These are phyloP conservation scores for Pichia membranifaciens DNA, from an alignment of 805 yeast genomes.

Conservation along the genomic window DNA sequence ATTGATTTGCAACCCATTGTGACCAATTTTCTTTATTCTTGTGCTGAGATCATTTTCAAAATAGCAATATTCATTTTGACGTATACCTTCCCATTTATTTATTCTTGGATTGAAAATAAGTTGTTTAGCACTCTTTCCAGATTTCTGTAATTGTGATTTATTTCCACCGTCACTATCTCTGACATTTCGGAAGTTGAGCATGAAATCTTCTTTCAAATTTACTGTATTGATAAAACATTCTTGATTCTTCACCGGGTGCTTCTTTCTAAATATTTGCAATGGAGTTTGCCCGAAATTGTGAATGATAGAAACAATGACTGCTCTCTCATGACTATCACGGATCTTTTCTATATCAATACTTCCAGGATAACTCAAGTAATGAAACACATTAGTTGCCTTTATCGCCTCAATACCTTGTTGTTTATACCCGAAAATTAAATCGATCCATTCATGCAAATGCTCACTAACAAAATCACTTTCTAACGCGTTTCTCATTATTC, in stretches of 20 bases:
- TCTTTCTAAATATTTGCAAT: slow-evolving; percentile 56
- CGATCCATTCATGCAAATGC: slow-evolving; percentile 79
- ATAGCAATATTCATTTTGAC: slow-evolving; percentile 4
- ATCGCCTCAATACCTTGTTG: slow-evolving; percentile 71
- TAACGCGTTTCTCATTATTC: slow-evolving; percentile 73
- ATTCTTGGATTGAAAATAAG: slow-evolving; percentile 31
- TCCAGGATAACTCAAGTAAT: slow-evolving; percentile 79
- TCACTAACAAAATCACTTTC: slow-evolving; percentile 78
- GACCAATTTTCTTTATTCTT: slow-evolving; percentile 11
- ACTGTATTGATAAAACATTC: slow-evolving; percentile 13
- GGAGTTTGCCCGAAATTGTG: slow-evolving; percentile 95
- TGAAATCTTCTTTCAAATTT: background rate
- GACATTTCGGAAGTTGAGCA: slow-evolving; percentile 14
- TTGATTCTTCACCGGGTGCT: slow-evolving; percentile 52
- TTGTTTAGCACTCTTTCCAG: background rate
- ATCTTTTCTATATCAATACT: slow-evolving; percentile 72
- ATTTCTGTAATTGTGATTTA: background rate
- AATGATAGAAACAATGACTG: slow-evolving; percentile 76
- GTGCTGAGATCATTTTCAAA: slow-evolving; percentile 5
- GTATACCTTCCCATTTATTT: slow-evolving; percentile 47
- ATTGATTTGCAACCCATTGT: slow-evolving; percentile 31
- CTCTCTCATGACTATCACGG: slow-evolving; percentile 64
- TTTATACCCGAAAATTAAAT: slow-evolving; percentile 72
- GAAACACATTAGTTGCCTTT: slow-evolving; percentile 67
- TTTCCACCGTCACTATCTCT: background rate